Conservation (phyloP, 2,329 filamentous ascomycete genomes). For the Phaeosphaeria sp. region DNA sequence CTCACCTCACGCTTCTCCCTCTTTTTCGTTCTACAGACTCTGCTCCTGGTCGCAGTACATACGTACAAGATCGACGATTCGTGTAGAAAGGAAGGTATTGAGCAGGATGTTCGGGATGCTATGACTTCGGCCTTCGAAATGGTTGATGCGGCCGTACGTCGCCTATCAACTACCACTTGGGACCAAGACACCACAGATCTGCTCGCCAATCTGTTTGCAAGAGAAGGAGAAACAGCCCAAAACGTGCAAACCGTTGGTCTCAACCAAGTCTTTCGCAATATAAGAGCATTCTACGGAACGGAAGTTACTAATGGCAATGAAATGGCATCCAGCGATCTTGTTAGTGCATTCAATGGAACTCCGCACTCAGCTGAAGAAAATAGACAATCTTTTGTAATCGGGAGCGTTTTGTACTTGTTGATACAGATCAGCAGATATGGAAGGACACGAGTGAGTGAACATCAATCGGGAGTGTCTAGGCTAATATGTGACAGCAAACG, state of each 20-base stretch:
- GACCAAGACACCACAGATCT: slow-evolving; percentile 1
- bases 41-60: too few species aligned
- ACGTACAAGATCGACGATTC: slow-evolving; percentile 14
- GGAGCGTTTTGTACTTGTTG: slow-evolving; percentile 6
- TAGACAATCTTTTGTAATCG: slow-evolving; percentile 13
- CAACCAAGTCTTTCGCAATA: not conserved
- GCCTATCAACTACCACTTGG: not conserved
- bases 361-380: not conserved
- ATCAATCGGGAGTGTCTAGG: too few species aligned
- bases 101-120: slow-evolving; percentile 7
- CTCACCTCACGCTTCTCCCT: not conserved
- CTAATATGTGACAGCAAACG: not conserved
- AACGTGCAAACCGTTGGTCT: not conserved
- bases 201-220: slow-evolving; percentile 10
- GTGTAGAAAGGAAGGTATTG: slow-evolving; percentile 9
- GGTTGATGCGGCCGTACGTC: slow-evolving; percentile 7
- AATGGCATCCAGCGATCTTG: slow-evolving; percentile 3
- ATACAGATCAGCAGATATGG: slow-evolving; percentile 2
- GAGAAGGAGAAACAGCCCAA: slow-evolving; percentile 1
- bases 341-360: slow-evolving; percentile 1
- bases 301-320: not conserved
- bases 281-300: slow-evolving; percentile 1
- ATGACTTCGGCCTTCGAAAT: slow-evolving; percentile 14
- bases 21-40: not conserved
- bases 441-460: not conserved